Percentiles rank a stretch among this genome's conserved stretches.
These are phyloP conservation scores for Malus asiatica DNA, from an alignment of 306 rosid genomes.

Conservation along the genomic window DNA sequence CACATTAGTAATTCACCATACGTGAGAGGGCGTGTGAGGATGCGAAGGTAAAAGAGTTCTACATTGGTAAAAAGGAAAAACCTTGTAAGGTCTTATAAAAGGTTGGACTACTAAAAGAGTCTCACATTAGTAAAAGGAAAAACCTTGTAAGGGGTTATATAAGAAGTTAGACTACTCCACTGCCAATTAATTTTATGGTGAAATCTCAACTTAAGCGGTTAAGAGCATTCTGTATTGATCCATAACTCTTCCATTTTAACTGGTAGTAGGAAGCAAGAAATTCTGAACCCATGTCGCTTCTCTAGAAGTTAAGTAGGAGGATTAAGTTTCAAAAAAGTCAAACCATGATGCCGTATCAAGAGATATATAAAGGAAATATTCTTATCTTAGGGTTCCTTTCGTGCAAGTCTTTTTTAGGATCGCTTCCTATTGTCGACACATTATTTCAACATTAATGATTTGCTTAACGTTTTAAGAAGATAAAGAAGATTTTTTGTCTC, in stretches of 20 bases:
- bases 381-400: constrained; percentile 10
- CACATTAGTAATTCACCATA: no score
- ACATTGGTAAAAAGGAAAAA: no score
- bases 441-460: not conserved
- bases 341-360: not conserved
- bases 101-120: no score
- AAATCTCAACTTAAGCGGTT: no score
- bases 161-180: no score
- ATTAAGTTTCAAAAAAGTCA: not conserved
- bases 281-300: not conserved
- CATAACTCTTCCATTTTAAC: not conserved
- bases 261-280: not conserved
- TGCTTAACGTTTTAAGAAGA: not conserved
- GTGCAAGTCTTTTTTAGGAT: not conserved
- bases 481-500: not conserved
- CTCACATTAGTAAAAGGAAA: no score
- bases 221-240: no score
- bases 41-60: no score
- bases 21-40: no score
- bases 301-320: not conserved
- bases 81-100: no score
- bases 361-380: not conserved
- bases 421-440: not conserved
- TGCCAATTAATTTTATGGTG: no score
- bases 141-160: no score